These are phyloP conservation scores for Quercus cerris DNA, from an alignment of 306 rosid genomes.

Conservation along the genomic window DNA sequence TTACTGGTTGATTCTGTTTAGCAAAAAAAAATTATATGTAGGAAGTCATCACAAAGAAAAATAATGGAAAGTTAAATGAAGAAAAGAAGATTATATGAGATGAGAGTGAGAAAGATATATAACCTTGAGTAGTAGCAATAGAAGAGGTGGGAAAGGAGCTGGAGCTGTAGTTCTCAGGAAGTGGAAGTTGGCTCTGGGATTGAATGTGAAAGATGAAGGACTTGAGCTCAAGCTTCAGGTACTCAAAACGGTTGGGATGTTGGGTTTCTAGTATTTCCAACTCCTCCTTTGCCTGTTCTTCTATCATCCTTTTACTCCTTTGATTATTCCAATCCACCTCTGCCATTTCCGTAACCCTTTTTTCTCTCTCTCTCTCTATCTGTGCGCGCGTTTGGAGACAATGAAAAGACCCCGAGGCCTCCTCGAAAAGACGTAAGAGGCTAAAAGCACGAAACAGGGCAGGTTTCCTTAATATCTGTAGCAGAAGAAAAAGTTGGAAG, in stretches of 20 bases:
- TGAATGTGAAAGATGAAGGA: constrained; percentile 40
- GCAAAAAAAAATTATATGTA: constrained; percentile 2
- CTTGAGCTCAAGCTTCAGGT: constrained; percentile 45
- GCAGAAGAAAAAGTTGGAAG: constrained; percentile 11
- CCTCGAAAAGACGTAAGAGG: constrained; percentile 5
- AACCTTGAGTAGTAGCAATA: constrained; percentile 41
- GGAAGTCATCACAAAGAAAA: background rate
- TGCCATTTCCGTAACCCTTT: background rate
- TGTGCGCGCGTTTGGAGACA: background rate
- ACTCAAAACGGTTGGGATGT: constrained; percentile 41
- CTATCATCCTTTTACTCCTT: constrained; percentile 19
- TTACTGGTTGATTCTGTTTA: constrained; percentile 44
- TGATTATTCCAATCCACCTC: background rate
- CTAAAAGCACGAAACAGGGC: constrained; percentile 18
- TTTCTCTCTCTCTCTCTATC: background rate
- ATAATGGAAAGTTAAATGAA: background rate
- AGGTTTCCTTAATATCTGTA: background rate
- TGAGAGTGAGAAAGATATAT: too few relatives aligned
- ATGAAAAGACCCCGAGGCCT: background rate
- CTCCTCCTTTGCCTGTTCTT: constrained; percentile 50
- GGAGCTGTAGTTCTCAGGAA: constrained; percentile 10
- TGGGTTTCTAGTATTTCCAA: constrained; percentile 42
- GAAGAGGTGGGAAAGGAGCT: background rate
- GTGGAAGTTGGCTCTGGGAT: constrained; percentile 22
- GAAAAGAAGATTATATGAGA: background rate